These are phyloP conservation scores for Boletus pseudo-olivaceus DNA, from an alignment of 768 basidiomycete genomes.

Conservation along the genomic window DNA sequence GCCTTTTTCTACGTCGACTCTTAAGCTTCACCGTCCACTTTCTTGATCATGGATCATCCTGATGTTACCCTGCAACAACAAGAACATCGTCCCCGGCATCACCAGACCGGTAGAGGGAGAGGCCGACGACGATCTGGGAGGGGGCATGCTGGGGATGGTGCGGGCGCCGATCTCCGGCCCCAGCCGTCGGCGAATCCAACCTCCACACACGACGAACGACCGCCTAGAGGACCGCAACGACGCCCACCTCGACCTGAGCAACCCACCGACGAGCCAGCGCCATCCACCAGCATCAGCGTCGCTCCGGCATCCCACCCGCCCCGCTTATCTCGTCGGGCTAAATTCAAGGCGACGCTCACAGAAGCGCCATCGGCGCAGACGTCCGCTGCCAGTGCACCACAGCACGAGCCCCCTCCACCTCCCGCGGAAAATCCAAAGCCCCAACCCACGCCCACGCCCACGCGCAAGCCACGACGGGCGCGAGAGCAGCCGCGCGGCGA, in stretches of 20 bases:
- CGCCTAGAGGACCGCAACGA: not conserved
- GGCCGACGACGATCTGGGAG: not conserved
- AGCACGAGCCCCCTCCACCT: not conserved
- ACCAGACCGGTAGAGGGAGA: conserved; percentile 3
- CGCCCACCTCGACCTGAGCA: conserved; percentile 1
- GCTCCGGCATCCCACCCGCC: not conserved
- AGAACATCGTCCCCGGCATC: not conserved
- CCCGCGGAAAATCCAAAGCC: not conserved
- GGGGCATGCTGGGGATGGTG: not conserved
- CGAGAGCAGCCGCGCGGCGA: conserved; percentile 35
- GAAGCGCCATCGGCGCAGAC: conserved; percentile 6
- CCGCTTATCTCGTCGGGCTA: conserved; percentile 31
- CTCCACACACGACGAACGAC: not conserved
- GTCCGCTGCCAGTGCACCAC: not conserved
- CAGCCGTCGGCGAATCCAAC: not conserved
- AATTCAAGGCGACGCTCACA: conserved; percentile 38
- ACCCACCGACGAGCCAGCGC: not conserved
- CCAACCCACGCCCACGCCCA: not conserved
- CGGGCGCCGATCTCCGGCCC: not conserved
- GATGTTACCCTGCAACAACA: not conserved
- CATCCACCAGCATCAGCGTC: not conserved
- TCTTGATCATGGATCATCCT: conserved; percentile 8
- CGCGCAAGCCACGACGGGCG: not conserved
- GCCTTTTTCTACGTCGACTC: not conserved
- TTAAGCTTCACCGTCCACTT: not conserved